Percentiles rank a stretch among this genome's conserved stretches.
phyloP scores from a whole-genome alignment of 179 eudicot genomes.

The Carnegiea gigantea region DNA sequence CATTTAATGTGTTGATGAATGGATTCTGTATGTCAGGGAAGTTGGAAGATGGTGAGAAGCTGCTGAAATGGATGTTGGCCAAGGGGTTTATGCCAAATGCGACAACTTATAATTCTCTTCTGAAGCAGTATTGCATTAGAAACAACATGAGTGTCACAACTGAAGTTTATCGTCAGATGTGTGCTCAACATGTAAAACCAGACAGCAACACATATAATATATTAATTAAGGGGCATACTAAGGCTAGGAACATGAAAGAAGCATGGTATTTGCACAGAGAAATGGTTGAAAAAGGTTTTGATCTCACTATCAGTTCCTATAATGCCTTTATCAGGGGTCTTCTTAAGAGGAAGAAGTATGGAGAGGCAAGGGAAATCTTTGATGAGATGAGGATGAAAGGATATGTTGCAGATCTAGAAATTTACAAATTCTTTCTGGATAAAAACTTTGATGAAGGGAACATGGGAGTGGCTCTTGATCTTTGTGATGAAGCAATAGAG shows the following conservation, averaged over 20 bases:
- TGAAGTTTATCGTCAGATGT: constrained; percentile 64
- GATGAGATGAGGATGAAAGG: constrained; percentile 79
- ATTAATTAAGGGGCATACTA: constrained; percentile 82
- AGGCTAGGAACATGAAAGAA: constrained; percentile 93
- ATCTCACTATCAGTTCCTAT: constrained; percentile 57
- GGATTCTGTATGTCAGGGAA: constrained; percentile 82
- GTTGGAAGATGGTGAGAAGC: constrained; percentile 81
- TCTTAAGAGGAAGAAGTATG: constrained; percentile 69
- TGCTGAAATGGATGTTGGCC: constrained; percentile 85
- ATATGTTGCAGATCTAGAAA: constrained; percentile 51
- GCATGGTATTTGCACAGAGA: constrained; percentile 86
- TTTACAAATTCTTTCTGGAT: constrained; percentile 59
- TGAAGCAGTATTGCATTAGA: constrained; percentile 75
- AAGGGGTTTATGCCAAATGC: constrained; percentile 75
- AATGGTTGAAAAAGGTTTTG: constrained; percentile 69
- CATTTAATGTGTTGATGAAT: constrained; percentile 87
- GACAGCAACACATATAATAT: constrained; percentile 78
- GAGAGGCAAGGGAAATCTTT: constrained; percentile 71
- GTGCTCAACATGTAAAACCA: constrained; percentile 58
- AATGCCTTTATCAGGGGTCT: constrained; percentile 73
- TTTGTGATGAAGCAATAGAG: constrained; percentile 76
- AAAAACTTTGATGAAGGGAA: constrained; percentile 61
- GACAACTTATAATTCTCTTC: constrained; percentile 74
- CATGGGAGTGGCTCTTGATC: constrained; percentile 55
- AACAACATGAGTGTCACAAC: constrained; percentile 62